Base-by-base conservation (phyloP, 768 basidiomycete species). In the Rhizopogon roseolus region DNA sequence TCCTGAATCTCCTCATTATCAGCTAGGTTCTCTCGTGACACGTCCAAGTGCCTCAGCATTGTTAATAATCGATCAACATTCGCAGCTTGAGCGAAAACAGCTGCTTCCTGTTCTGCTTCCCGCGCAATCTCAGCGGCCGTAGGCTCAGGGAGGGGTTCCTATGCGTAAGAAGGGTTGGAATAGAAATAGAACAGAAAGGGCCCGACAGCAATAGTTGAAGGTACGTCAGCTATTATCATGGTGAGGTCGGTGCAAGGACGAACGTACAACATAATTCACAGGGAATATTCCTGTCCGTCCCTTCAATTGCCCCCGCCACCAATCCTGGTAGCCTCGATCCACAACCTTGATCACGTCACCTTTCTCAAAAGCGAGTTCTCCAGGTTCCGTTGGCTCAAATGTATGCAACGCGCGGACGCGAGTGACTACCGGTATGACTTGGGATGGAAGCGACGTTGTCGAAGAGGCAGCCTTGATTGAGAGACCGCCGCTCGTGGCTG, bases 291-390 rank as follows among this genome's bases (percentile, higher is more conserved):
- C 93, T 3, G 93, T 93, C 54, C 90, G 75, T 0, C 92, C 94
- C 63, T 85, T 89, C 42, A 95, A 69, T 60, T 97, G 93, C 1
- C 96, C 96, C 22, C 92, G 73, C 93, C 94, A 98, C 96, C 96
- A 98, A 65, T 97, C 93, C 62, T 91, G 88, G 69, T 96, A 96
- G 22, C 87, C 88, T 25, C 93, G 82, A 66, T 97, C 93, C 22
- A 98, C 85, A 13, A 98, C 95, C 63, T 93, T 93, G 75, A 98
- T 93, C 43, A 96, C 76, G 59, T 97, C 95, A 2, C 94, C 96
- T 59, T 88, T 88, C 49, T 92, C 87, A 63, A 98, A 96, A 1
- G 86, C 85, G 1, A 98, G 79, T 66, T 98, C 96, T 10, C 93
- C 94, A 0, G 86, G 80, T 61, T 95, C 92, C 0, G 88, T 85